Evolutionary conservation across 2,329 filamentous ascomycete species (phyloP).

Genomic region (Thelonectria olida): DNA sequence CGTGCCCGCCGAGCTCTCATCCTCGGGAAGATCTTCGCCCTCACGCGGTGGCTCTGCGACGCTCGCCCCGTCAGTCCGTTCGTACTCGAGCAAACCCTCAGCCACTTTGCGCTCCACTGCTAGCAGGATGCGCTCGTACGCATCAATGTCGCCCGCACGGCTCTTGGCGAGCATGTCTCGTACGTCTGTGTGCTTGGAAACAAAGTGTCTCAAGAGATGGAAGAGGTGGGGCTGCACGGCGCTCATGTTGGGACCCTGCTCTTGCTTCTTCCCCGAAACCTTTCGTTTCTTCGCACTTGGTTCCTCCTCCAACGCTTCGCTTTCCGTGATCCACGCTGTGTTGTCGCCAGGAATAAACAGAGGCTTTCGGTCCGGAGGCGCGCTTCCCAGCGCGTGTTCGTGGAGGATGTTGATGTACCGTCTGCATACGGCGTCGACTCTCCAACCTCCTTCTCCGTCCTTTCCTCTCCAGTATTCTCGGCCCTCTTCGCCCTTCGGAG

Average conservation of each 20-base stretch:
- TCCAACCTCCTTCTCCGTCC: constrained; percentile 83
- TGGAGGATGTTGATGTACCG: constrained; percentile 93
- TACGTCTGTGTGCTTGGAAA: constrained; percentile 82
- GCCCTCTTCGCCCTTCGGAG: constrained; percentile 69
- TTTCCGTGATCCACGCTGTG: constrained; percentile 54
- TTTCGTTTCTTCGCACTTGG: constrained; percentile 64
- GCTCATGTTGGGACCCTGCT: constrained; percentile 70
- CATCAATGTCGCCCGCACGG: constrained; percentile 74
- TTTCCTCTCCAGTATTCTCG: constrained; percentile 87
- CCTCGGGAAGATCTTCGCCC: constrained; percentile 51
- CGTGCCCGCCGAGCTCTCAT: constrained; percentile 71
- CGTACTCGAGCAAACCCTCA: constrained; percentile 75
- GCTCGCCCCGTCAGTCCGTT: constrained; percentile 59
- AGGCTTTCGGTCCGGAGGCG: constrained; percentile 73
- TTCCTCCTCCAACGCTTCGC: constrained; percentile 48
- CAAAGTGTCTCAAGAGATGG: constrained; percentile 84
- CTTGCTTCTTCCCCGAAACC: constrained; percentile 47
- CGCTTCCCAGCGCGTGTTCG: constrained; percentile 73
- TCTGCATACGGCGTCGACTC: constrained; percentile 86
- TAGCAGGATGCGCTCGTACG: constrained; percentile 78
- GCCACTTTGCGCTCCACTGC: constrained; percentile 81
- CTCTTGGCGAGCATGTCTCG: constrained; percentile 82
- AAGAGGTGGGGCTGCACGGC: constrained; percentile 94
- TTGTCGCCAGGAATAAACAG: constrained; percentile 76
- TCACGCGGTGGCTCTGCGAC: constrained; percentile 50